Evolutionary conservation across 2,329 filamentous ascomycete species (phyloP).

Genomic region (Zymoseptoria brevis): DNA sequence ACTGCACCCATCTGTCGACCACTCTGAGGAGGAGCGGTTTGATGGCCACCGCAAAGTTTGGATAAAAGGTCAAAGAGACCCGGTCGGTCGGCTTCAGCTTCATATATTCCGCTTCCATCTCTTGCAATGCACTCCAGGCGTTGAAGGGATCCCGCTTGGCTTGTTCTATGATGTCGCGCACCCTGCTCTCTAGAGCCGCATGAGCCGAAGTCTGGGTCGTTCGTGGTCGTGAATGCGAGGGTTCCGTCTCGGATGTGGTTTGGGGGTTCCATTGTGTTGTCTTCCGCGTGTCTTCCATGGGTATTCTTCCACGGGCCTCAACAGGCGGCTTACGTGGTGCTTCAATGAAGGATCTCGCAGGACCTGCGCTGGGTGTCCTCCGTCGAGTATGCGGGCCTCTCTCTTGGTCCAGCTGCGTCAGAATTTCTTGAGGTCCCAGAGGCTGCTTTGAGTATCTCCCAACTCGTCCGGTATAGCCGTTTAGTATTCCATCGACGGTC

Average conservation of each 20-base stretch:
- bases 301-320: not conserved
- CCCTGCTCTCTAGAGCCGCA: not conserved
- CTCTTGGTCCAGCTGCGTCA: conserved; percentile 10
- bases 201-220: not conserved
- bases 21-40: not conserved
- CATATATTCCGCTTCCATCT: conserved; percentile 1
- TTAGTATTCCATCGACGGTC: not conserved
- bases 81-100: not conserved
- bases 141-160: not conserved
- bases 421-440: conserved; percentile 17
- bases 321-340: not conserved
- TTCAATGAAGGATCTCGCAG: not conserved
- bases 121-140: conserved; percentile 9
- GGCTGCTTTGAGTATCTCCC: conserved; percentile 18
- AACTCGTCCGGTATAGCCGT: not conserved
- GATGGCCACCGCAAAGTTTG: not conserved
- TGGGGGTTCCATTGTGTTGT: not conserved
- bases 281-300: not conserved
- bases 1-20: not conserved
- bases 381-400: not conserved
- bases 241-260: not conserved
- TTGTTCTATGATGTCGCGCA: not conserved
- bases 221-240: not conserved
- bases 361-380: not conserved
- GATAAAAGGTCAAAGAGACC: not conserved